These are phyloP conservation scores for Phytophthora sp. DNA, from an alignment of 352 stramenopile genomes.

Conservation along the genomic window DNA sequence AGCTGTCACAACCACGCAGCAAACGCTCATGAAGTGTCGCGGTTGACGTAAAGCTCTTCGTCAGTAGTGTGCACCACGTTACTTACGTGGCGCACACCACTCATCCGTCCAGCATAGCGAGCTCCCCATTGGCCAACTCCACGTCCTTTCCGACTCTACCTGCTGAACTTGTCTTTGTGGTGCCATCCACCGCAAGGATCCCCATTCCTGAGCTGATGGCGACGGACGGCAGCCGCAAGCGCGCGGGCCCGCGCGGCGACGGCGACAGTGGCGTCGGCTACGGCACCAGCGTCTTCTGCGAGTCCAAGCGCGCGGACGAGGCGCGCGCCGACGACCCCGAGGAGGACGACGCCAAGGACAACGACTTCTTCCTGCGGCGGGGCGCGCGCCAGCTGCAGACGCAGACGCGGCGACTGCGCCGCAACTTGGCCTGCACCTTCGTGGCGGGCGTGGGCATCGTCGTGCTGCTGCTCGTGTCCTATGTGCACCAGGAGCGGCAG, in stretches of 20 bases:
- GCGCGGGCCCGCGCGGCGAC: conserved; percentile 6
- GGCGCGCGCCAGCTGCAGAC: conserved; percentile 18
- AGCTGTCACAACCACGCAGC: too few species aligned
- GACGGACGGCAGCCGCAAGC: conserved; percentile 24
- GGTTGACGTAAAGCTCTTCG: too few species aligned
- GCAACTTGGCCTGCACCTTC: conserved; percentile 17
- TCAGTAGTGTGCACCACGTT: too few species aligned
- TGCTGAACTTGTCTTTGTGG: conserved; percentile 7
- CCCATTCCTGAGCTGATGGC: conserved; percentile 21
- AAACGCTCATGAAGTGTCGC: too few species aligned
- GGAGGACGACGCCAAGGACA: conserved; percentile 29
- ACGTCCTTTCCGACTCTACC: background rate
- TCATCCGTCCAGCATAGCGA: background rate
- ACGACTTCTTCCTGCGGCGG: conserved; percentile 28
- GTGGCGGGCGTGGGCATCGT: conserved; percentile 17
- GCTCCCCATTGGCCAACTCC: background rate
- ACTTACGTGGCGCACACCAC: background rate
- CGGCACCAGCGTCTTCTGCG: conserved; percentile 30
- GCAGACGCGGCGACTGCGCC: conserved; percentile 17
- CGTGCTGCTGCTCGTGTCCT: conserved; percentile 25
- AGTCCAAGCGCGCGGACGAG: conserved; percentile 18
- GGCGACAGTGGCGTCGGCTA: conserved; percentile 11
- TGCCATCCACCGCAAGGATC: background rate
- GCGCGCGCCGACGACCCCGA: background rate
- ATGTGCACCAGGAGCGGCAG: conserved; percentile 12